Conservation (phyloP, 345 rosid species). For the Ailanthus altissimus region DNA sequence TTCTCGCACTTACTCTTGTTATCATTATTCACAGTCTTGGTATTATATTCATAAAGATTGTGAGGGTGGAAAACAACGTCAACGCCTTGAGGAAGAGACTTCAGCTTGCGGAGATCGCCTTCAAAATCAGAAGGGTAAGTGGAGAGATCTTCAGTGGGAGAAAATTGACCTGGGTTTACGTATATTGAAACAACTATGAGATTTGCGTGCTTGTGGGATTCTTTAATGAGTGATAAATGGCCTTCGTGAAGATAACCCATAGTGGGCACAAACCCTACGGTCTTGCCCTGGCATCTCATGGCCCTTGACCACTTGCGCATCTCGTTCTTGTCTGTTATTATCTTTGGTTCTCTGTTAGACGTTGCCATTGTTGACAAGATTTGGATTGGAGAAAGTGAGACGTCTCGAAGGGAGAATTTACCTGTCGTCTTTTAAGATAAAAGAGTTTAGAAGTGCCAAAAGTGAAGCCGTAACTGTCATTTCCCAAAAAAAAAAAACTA, state of each 20-base stretch:
- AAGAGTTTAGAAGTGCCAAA: neutral
- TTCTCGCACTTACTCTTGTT: neutral
- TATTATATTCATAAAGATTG: constrained; percentile 64
- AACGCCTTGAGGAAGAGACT: constrained; percentile 54
- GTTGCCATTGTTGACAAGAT: constrained; percentile 24
- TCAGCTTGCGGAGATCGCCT: constrained; percentile 69
- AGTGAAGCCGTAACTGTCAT: too few species aligned
- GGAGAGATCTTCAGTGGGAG: constrained; percentile 87
- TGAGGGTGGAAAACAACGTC: constrained; percentile 73
- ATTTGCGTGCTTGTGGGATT: constrained; percentile 52
- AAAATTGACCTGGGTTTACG: constrained; percentile 94
- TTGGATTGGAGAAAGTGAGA: neutral
- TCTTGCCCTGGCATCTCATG: constrained; percentile 59
- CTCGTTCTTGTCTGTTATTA: constrained; percentile 54
- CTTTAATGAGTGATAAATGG: constrained; percentile 69
- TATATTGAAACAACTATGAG: constrained; percentile 76
- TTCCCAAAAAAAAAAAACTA: too few species aligned
- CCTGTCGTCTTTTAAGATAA: too few species aligned
- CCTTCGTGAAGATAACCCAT: constrained; percentile 95
- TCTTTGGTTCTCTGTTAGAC: constrained; percentile 34
- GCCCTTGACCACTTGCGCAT: constrained; percentile 84
- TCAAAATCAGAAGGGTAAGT: constrained; percentile 88
- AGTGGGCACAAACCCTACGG: constrained; percentile 76
- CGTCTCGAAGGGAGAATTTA: too few species aligned
- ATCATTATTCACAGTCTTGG: too few species aligned